Conservation (phyloP, 2,329 filamentous ascomycete species). For the Epichloe sibirici region DNA sequence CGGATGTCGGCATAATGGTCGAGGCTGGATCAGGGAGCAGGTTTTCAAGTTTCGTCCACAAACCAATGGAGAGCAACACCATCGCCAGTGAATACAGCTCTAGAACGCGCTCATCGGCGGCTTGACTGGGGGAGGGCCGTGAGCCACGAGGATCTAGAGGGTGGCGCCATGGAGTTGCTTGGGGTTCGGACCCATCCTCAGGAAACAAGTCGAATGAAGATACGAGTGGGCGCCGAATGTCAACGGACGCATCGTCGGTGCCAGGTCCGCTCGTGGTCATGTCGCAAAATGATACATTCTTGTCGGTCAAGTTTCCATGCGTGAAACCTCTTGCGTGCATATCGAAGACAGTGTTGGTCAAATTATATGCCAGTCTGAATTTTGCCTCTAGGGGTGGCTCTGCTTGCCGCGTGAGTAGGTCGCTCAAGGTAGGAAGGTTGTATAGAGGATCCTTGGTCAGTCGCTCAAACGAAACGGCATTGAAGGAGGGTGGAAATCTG, state of each 20-base stretch:
- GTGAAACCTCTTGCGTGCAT: slow-evolving; percentile 57
- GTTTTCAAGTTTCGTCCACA: slow-evolving; percentile 57
- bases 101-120: slow-evolving; percentile 43
- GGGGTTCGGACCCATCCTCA: slow-evolving; percentile 13
- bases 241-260: slow-evolving; percentile 34
- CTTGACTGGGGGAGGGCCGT: slow-evolving; percentile 33
- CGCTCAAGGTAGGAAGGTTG: slow-evolving; percentile 39
- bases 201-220: slow-evolving; percentile 64
- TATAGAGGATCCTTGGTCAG: slow-evolving; percentile 37
- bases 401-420: slow-evolving; percentile 38
- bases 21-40: slow-evolving; percentile 30
- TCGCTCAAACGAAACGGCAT: slow-evolving; percentile 41
- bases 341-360: slow-evolving; percentile 61
- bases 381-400: slow-evolving; percentile 63
- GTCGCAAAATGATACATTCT: slow-evolving; percentile 55
- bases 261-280: slow-evolving; percentile 28
- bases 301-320: slow-evolving; percentile 58
- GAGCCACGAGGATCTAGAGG: slow-evolving; percentile 47
- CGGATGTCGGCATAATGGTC: slow-evolving; percentile 46
- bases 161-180: slow-evolving; percentile 38
- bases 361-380: slow-evolving; percentile 60
- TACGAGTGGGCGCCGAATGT: slow-evolving; percentile 56
- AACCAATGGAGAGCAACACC: slow-evolving; percentile 59
- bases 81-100: slow-evolving; percentile 66
- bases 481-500: slow-evolving; percentile 55